Base-by-base conservation (phyloP, 75 land plant genomes). In the Ceratopteris richardii region DNA sequence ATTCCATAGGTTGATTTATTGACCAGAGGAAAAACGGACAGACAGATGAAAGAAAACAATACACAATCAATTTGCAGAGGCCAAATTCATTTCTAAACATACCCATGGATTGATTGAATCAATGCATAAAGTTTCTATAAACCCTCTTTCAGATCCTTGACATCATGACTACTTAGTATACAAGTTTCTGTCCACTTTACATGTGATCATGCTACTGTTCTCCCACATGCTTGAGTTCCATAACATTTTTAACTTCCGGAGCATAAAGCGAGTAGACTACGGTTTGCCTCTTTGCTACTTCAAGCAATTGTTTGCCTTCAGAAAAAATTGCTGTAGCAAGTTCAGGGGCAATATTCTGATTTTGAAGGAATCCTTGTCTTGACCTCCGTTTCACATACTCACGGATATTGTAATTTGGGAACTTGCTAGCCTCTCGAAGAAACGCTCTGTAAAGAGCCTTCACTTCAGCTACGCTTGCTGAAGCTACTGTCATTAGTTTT, bases 331-430 rank as follows among this genome's bases (percentile, higher is more conserved):
- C 23, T 11, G 80, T 46, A 30, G 67, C 40, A 1, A 65, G 28
- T 20, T 63, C 30, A 0, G 92, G 63, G 3, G 37, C 3, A 29
- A 80, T 29, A 36, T 21, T 26, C 22, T 26, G 61, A 36, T 80
- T 69, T 7, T 78, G 60, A 20, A 70, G 76, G 50, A 87, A 90
- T 2, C 76, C 88, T 37, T 79, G 84, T 46, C 63, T 42, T 24
- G 93, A 57, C 10, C 88, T 54, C 57, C 85, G 70, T 65, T 67
- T 77, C 51, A 74, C 63, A 69, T 90, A 90, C 65, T 90, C 96
- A 37, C 96, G 65, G 14, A 90, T 62, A 71, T 90, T 90, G 78
- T 90, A 90, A 69, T 90, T 87, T 21, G 67, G 9, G 69, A 87
- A 87, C 41, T 62, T 70, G 0, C 79, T 66, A 21, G 88, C 85